Conservation (phyloP, 2,329 filamentous ascomycete species). For the Aspergillus sergii region DNA sequence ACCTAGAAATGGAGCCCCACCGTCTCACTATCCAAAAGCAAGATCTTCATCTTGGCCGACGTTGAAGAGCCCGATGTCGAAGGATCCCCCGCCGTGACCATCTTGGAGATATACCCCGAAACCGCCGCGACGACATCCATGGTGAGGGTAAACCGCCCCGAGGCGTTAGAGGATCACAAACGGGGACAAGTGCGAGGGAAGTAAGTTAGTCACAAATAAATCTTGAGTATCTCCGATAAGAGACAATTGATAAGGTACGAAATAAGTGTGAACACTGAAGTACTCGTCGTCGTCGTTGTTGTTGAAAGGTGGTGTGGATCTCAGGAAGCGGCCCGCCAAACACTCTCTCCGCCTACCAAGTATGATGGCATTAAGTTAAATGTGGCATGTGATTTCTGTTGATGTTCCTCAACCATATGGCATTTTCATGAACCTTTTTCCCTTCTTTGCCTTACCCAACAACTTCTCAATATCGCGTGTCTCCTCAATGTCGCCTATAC, state of each 20-base stretch:
- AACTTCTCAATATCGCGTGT: slow-evolving; percentile 6
- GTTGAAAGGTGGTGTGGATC: background rate
- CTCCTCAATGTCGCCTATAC: slow-evolving; percentile 4
- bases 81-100: slow-evolving; percentile 79
- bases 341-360: background rate
- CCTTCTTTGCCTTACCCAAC: background rate
- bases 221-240: slow-evolving; percentile 2
- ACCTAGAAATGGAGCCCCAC: slow-evolving; percentile 54
- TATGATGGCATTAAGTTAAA: background rate
- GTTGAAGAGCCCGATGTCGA: slow-evolving; percentile 60
- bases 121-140: slow-evolving; percentile 97
- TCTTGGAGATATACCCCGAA: slow-evolving; percentile 93
- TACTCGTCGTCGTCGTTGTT: background rate
- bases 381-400: background rate
- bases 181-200: background rate
- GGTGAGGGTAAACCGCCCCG: slow-evolving; percentile 31
- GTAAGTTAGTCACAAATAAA: background rate
- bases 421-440: background rate
- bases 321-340: background rate
- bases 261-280: no score
- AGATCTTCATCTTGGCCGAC: slow-evolving; percentile 94
- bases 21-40: slow-evolving; percentile 91
- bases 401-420: background rate
- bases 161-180: background rate
- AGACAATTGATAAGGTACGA: background rate